phyloP scores from a whole-genome alignment of 352 stramenopile genomes.

The Globisporangium ultimum region DNA sequence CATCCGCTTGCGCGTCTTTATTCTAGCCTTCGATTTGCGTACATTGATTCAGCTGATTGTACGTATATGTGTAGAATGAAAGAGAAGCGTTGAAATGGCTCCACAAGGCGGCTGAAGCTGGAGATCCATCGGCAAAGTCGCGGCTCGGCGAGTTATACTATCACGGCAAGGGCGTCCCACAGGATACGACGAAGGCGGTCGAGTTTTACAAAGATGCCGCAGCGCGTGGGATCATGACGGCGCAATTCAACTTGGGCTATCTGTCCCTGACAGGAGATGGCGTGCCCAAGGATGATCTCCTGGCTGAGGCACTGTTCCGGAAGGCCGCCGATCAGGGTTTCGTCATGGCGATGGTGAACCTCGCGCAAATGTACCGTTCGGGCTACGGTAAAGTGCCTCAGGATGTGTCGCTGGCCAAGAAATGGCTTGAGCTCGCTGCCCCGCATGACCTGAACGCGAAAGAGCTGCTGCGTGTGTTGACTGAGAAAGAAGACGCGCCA shows the following conservation, averaged over 20 bases:
- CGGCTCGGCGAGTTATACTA: slow-evolving; percentile 72
- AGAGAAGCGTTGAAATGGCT: slow-evolving; percentile 67
- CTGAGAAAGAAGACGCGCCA: slow-evolving; percentile 5
- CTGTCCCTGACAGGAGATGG: slow-evolving; percentile 67
- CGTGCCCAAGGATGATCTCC: slow-evolving; percentile 46
- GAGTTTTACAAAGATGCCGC: slow-evolving; percentile 72
- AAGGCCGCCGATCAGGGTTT: slow-evolving; percentile 74
- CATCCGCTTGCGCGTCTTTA: neutral
- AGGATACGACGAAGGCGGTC: slow-evolving; percentile 52
- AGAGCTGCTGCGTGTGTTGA: slow-evolving; percentile 54
- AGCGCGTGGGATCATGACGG: slow-evolving; percentile 43
- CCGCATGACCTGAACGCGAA: slow-evolving; percentile 78
- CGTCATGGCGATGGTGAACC: slow-evolving; percentile 86
- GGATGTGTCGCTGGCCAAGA: slow-evolving; percentile 54
- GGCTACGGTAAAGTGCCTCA: slow-evolving; percentile 66
- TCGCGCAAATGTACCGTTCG: slow-evolving; percentile 80
- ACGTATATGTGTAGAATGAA: slow-evolving; percentile 46
- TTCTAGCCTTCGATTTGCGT: neutral
- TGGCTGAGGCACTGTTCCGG: slow-evolving; percentile 74
- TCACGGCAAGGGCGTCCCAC: slow-evolving; percentile 50
- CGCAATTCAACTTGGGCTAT: slow-evolving; percentile 80
- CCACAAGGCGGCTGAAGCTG: slow-evolving; percentile 65
- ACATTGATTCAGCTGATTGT: neutral
- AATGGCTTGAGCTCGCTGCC: slow-evolving; percentile 75
- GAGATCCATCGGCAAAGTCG: slow-evolving; percentile 72